Percentiles rank a stretch among this genome's conserved stretches.
Evolutionary conservation across 306 rosid species (phyloP).

Genomic region (Ormosia semicastrata): DNA sequence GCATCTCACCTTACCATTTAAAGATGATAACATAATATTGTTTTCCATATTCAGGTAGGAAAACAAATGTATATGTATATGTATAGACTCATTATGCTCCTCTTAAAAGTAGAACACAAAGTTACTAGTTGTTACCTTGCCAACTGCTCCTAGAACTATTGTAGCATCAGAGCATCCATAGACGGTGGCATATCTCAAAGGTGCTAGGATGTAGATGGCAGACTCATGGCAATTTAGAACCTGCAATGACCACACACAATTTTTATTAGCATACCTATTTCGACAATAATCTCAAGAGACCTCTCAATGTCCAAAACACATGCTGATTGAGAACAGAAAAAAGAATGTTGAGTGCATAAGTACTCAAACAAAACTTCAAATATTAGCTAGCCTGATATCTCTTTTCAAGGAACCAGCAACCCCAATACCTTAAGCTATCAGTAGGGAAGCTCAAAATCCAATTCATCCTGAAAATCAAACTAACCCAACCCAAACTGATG

Average conservation of each 20-base stretch:
- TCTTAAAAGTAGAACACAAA: conserved; percentile 10
- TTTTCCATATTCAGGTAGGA: not conserved
- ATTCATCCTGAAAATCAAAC: not conserved
- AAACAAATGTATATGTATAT: conserved; percentile 10
- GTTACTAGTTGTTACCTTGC: conserved; percentile 68
- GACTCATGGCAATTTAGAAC: conserved; percentile 94
- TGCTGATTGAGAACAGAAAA: not conserved
- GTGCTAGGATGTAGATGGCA: conserved; percentile 71
- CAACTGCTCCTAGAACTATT: conserved; percentile 93
- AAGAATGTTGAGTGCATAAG: not conserved
- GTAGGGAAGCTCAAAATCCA: not conserved
- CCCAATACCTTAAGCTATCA: not conserved
- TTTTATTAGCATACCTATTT: conserved; percentile 19
- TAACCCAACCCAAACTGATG: not conserved
- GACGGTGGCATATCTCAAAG: conserved; percentile 86
- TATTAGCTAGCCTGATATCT: conserved; percentile 3
- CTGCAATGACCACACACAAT: conserved; percentile 48
- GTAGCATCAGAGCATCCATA: conserved; percentile 99
- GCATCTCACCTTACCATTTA: conserved; percentile 5
- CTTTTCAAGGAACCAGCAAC: not conserved
- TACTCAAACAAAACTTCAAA: conserved; percentile 1
- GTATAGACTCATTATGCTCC: not conserved
- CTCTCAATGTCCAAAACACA: not conserved
- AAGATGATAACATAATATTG: not conserved
- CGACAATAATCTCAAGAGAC: not conserved